Base-by-base conservation (phyloP, 257 asterid genomes). In the Nicotiana paniculata region DNA sequence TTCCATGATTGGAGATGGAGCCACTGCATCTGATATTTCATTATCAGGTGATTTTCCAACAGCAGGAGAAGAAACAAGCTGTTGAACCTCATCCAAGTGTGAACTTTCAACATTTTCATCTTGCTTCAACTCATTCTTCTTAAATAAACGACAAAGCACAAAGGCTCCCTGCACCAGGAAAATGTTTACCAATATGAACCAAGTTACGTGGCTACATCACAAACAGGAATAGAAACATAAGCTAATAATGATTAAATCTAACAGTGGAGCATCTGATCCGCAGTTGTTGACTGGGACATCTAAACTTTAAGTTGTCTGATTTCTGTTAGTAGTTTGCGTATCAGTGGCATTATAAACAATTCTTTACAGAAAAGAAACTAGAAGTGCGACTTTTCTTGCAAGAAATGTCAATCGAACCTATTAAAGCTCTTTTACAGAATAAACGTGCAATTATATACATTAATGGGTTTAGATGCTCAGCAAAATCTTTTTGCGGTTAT, bases 121-220 rank as follows among this genome's bases (percentile, higher is more conserved):
- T 86, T 70, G 87, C 86, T 86, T 93, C 82, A 91, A 80, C 48
- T 89, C 98, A 72, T 87, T 83, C 95, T 94, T 96, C 82, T 88
- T 94, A 72, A 94, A 94, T 80, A 96, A 88, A 24, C 99, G 98
- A 83, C 97, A 94, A 46, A 96, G 97, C 69, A 96, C 97, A 89
- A 81, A 96, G 24, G 97, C 91, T 59, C 92, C 94, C 98, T 94
- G 85, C 85, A 68, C 67, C 79, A 75, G 77, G 62, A 62, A 68
- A 55, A 81, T 59, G 18, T 26, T 51, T 48, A 24, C 39, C 55
- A 48, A 13, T 51, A 74, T 26, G 26, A n/a, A 11, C 43, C 63
- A 74, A 51, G 16, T 48, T 51, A 30, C 48, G 35, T 16, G 46
- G 79, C 39, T 51, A 48, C 63, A 51, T 26, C 79, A 74, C 62